Conservation (phyloP, 352 stramenopile genomes). For the Phytophthora kernoviae region DNA sequence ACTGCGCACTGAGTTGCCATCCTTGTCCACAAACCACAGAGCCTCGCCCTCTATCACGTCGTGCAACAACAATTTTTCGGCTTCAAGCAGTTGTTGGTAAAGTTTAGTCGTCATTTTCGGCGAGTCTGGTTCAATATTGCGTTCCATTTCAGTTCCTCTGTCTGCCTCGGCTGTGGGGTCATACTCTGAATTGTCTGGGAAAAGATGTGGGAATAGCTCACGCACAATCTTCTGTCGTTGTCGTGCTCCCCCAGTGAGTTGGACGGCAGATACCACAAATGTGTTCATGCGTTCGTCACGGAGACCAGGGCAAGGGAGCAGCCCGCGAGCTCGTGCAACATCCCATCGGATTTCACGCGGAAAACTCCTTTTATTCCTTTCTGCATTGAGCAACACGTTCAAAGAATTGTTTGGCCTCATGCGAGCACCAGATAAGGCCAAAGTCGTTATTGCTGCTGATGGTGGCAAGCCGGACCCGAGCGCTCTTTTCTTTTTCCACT, state of each 20-base stretch:
- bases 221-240: conserved; percentile 68
- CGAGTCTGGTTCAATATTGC: background rate
- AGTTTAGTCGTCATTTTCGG: conserved; percentile 32
- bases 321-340: conserved; percentile 35
- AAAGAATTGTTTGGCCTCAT: conserved; percentile 22
- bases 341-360: conserved; percentile 65
- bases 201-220: conserved; percentile 76
- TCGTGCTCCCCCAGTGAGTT: conserved; percentile 68
- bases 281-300: conserved; percentile 55
- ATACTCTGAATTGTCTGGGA: conserved; percentile 26
- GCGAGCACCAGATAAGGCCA: conserved; percentile 6
- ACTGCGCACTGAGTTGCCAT: conserved; percentile 70
- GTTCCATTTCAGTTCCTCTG: conserved; percentile 10
- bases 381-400: conserved; percentile 20
- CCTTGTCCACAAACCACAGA: conserved; percentile 83
- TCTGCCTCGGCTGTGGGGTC: conserved; percentile 16
- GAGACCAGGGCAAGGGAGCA: conserved; percentile 70
- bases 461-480: background rate
- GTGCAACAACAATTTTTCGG: conserved; percentile 69
- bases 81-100: conserved; percentile 44
- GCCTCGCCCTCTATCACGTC: conserved; percentile 76
- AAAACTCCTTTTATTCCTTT: conserved; percentile 52
- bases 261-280: conserved; percentile 61
- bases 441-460: conserved; percentile 4
- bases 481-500: conserved; percentile 28